phyloP scores from a whole-genome alignment of 2,329 filamentous ascomycete genomes.

The Calonectria pauciramosa region DNA sequence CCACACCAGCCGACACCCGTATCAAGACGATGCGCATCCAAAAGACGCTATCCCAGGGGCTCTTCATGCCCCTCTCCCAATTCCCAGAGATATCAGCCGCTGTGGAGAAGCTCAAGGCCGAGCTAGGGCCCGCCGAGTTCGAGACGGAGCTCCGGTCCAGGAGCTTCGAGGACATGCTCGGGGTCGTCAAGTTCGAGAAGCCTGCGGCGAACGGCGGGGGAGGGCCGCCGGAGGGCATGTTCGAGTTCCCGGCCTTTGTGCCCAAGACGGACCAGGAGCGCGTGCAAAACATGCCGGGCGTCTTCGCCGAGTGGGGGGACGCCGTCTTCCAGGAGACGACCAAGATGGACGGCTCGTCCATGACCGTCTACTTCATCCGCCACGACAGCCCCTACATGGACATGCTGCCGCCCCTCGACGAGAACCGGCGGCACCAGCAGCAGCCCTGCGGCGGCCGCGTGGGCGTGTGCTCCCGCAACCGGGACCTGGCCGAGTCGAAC shows the following conservation, averaged over 20 bases:
- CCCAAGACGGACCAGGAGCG: slow-evolving; percentile 42
- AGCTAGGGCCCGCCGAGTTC: not conserved
- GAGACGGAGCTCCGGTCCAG: slow-evolving; percentile 23
- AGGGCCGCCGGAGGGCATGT: slow-evolving; percentile 1
- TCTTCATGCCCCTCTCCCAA: slow-evolving; percentile 33
- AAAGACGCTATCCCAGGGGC: slow-evolving; percentile 39
- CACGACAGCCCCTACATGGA: slow-evolving; percentile 34
- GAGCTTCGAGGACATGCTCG: slow-evolving; percentile 37
- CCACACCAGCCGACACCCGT: slow-evolving; percentile 29
- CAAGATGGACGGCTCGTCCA: slow-evolving; percentile 57
- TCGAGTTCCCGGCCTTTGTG: slow-evolving; percentile 38
- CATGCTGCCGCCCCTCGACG: slow-evolving; percentile 31
- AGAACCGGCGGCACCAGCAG: not conserved
- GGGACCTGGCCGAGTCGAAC: slow-evolving; percentile 32
- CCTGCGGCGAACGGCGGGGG: not conserved
- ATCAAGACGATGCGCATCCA: slow-evolving; percentile 36
- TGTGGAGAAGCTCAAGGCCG: not conserved
- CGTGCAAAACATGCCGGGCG: slow-evolving; percentile 39
- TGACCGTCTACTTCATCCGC: slow-evolving; percentile 54
- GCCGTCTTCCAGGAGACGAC: slow-evolving; percentile 52
- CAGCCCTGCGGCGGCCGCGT: slow-evolving; percentile 21
- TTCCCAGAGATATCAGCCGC: slow-evolving; percentile 36
- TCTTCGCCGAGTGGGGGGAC: slow-evolving; percentile 33
- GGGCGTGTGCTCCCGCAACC: slow-evolving; percentile 42
- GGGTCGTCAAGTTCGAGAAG: slow-evolving; percentile 39